phyloP scores from a whole-genome alignment of 1,284 basidiomycete genomes.

The Caloboletus inedulis region DNA sequence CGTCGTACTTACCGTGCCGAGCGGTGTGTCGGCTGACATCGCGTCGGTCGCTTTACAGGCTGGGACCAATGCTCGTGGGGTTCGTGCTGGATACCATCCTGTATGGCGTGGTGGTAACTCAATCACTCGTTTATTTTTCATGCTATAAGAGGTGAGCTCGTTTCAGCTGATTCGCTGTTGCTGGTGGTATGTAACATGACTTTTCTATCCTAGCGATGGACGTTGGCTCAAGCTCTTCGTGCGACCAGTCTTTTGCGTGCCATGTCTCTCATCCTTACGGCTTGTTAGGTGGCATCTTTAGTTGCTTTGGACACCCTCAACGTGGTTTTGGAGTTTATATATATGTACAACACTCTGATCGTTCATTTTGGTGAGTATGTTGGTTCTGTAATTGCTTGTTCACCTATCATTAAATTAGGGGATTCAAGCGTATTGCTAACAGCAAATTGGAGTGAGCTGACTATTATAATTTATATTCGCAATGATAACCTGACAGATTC shows the following conservation, averaged over 20 bases:
- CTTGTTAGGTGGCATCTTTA: slow-evolving; percentile 34
- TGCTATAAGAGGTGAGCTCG: slow-evolving; percentile 36
- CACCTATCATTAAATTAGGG: slow-evolving; percentile 7
- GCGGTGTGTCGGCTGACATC: background rate
- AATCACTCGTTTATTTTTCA: slow-evolving; percentile 41
- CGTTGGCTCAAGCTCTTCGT: slow-evolving; percentile 27
- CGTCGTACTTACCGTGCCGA: slow-evolving; percentile 1
- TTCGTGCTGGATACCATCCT: slow-evolving; percentile 40
- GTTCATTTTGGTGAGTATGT: slow-evolving; percentile 35
- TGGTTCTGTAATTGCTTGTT: background rate
- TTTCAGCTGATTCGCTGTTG: background rate
- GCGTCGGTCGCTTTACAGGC: slow-evolving; percentile 22
- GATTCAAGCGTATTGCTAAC: slow-evolving; percentile 10
- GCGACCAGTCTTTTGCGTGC: background rate
- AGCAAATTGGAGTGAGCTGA: slow-evolving; percentile 22
- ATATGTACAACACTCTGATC: slow-evolving; percentile 37
- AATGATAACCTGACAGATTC: background rate
- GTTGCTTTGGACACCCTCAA: slow-evolving; percentile 41
- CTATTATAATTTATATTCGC: background rate
- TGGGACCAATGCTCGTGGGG: slow-evolving; percentile 42
- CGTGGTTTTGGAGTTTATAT: slow-evolving; percentile 38
- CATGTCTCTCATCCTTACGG: background rate
- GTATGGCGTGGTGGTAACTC: slow-evolving; percentile 42
- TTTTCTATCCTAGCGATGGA: slow-evolving; percentile 12
- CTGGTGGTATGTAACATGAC: background rate